Evolutionary conservation across 2,329 filamentous ascomycete species (phyloP).

Genomic region (Cercospora brassicicola): DNA sequence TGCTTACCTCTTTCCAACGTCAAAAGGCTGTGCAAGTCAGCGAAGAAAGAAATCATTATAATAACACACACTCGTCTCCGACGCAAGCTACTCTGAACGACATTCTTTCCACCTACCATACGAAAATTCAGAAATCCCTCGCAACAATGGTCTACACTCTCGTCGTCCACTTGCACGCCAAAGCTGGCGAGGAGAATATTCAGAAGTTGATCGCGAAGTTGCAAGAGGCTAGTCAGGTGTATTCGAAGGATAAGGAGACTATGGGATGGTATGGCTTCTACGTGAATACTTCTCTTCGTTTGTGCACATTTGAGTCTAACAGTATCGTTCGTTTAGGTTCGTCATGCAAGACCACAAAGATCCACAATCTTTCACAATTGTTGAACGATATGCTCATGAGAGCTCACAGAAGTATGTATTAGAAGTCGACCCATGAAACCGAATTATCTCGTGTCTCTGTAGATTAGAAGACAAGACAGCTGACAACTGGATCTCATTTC

Average conservation of each 20-base stretch:
- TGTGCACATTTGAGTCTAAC: not conserved
- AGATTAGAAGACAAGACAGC: not conserved
- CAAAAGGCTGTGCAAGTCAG: not conserved
- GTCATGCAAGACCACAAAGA: slow-evolving; percentile 75
- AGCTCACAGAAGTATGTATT: slow-evolving; percentile 46
- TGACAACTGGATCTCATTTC: not conserved
- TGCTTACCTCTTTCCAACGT: slow-evolving; percentile 1
- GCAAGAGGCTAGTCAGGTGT: slow-evolving; percentile 70
- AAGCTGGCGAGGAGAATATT: slow-evolving; percentile 63
- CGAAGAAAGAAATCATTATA: not conserved
- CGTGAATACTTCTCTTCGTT: too few species aligned
- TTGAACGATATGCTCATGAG: slow-evolving; percentile 71
- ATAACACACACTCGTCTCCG: not conserved
- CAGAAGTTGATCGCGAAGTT: slow-evolving; percentile 70
- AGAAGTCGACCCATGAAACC: not conserved
- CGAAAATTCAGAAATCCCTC: not conserved
- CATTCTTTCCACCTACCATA: not conserved
- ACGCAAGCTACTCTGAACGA: not conserved
- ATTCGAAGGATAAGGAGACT: slow-evolving; percentile 69
- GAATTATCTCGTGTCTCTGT: not conserved
- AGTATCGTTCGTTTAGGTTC: slow-evolving; percentile 54
- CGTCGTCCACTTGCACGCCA: slow-evolving; percentile 69
- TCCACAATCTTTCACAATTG: slow-evolving; percentile 69
- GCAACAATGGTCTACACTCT: slow-evolving; percentile 57
- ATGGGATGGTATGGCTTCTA: slow-evolving; percentile 37